Evolutionary conservation across 176 grass and related monocot genomes (phyloP).

Genomic region (Oryza australiensis): DNA sequence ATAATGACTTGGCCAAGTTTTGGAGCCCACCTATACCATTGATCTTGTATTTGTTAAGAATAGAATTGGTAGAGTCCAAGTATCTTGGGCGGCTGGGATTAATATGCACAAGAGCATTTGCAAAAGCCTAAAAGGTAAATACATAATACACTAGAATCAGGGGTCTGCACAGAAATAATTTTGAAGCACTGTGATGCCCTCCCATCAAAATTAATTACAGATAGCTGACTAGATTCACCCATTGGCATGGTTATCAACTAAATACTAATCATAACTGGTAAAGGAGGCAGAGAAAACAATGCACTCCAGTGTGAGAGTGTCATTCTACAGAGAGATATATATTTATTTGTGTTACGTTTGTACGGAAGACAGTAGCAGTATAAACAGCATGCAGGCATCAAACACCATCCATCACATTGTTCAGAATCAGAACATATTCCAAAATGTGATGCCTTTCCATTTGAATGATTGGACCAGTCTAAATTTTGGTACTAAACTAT

Average conservation of each 20-base stretch:
- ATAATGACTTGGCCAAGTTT: constrained; percentile 66
- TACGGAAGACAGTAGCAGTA: background rate
- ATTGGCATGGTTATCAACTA: background rate
- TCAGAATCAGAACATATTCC: background rate
- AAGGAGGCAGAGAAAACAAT: background rate
- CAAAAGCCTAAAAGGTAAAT: constrained; percentile 60
- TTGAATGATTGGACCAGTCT: background rate
- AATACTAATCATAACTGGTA: background rate
- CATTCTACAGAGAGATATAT: background rate
- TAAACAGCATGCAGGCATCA: background rate
- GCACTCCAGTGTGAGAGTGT: background rate
- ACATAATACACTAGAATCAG: constrained; percentile 10
- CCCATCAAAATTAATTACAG: background rate
- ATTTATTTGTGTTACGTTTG: constrained; percentile 12
- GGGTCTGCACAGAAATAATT: background rate
- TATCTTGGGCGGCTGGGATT: constrained; percentile 13
- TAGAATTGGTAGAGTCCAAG: constrained; percentile 12
- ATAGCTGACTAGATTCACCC: background rate
- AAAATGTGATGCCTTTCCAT: background rate
- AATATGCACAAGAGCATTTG: constrained; percentile 62
- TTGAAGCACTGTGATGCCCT: background rate
- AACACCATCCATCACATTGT: background rate
- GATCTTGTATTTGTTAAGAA: constrained; percentile 27
- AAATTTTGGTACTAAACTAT: background rate
- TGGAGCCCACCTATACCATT: constrained; percentile 53